Percentiles rank a stretch among this genome's conserved stretches.
Conservation (phyloP, 352 stramenopile species). For the Globisporangium okanoganense region DNA sequence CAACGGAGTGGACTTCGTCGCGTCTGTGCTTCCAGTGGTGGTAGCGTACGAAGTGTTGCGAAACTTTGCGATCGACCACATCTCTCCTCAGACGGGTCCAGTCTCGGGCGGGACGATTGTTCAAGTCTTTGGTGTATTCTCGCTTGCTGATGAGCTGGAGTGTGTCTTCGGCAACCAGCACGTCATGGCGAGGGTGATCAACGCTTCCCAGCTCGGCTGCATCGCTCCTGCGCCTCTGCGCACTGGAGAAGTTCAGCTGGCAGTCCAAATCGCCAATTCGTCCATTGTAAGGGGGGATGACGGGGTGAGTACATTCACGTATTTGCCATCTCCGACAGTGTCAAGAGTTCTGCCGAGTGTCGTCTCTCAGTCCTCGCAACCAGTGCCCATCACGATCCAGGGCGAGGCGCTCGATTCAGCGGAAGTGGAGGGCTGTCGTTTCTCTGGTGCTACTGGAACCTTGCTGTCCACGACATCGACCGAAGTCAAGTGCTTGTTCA, state of each 20-base stretch:
- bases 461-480: not conserved
- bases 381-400: constrained; percentile 23
- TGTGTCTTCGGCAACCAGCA: constrained; percentile 38
- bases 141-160: constrained; percentile 22
- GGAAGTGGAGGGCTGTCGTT: constrained; percentile 24
- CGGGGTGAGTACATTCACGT: constrained; percentile 20
- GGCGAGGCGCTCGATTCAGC: constrained; percentile 23
- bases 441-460: constrained; percentile 7
- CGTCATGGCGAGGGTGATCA: constrained; percentile 19
- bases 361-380: constrained; percentile 24
- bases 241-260: constrained; percentile 17
- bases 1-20: constrained; percentile 53
- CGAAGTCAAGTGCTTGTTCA: constrained; percentile 24
- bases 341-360: constrained; percentile 23
- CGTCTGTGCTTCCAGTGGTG: constrained; percentile 5
- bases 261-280: constrained; percentile 23
- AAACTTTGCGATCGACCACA: constrained; percentile 29
- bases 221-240: constrained; percentile 18
- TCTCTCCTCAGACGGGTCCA: constrained; percentile 28
- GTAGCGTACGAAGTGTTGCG: constrained; percentile 27
- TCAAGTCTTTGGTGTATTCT: constrained; percentile 34
- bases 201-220: constrained; percentile 31
- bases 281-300: constrained; percentile 20
- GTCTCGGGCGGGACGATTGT: constrained; percentile 38
- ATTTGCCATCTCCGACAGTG: constrained; percentile 22